Evolutionary conservation across 192 early-diverging fungal genomes (phyloP).

Genomic region (Coemansia sp.): DNA sequence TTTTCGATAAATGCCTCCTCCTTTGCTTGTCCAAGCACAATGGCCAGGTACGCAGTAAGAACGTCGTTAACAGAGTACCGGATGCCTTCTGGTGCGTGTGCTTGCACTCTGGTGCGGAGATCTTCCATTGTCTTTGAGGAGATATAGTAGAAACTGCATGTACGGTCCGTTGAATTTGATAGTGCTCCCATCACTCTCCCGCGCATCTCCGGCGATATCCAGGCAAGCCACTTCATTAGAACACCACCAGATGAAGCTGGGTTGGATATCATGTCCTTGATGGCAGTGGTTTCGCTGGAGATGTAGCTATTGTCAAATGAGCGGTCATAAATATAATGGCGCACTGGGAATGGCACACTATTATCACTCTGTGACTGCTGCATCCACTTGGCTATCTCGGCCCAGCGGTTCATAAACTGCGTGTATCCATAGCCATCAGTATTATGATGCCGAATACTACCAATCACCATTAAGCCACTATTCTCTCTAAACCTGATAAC

Average conservation of each 20-base stretch:
- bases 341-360: background rate
- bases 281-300: background rate
- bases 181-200: background rate
- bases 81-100: background rate
- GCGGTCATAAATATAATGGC: background rate
- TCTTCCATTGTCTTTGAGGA: background rate
- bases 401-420: slow-evolving; percentile 28
- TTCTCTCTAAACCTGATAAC: slow-evolving; percentile 17
- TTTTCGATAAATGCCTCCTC: background rate
- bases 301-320: background rate
- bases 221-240: slow-evolving; percentile 4
- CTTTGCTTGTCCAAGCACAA: slow-evolving; percentile 6
- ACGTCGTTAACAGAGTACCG: slow-evolving; percentile 27
- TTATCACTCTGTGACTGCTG: background rate
- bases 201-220: slow-evolving; percentile 23
- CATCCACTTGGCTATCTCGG: slow-evolving; percentile 14
- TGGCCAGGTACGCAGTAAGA: slow-evolving; percentile 15
- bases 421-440: slow-evolving; percentile 21
- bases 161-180: background rate
- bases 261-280: background rate
- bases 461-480: slow-evolving; percentile 25
- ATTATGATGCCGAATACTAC: slow-evolving; percentile 22
- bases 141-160: slow-evolving; percentile 8
- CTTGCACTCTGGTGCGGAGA: background rate
- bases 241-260: background rate